Percentiles rank a stretch among this genome's conserved stretches.
Conservation (phyloP, 495 filamentous ascomycete genomes). For the Xylaria acuta region DNA sequence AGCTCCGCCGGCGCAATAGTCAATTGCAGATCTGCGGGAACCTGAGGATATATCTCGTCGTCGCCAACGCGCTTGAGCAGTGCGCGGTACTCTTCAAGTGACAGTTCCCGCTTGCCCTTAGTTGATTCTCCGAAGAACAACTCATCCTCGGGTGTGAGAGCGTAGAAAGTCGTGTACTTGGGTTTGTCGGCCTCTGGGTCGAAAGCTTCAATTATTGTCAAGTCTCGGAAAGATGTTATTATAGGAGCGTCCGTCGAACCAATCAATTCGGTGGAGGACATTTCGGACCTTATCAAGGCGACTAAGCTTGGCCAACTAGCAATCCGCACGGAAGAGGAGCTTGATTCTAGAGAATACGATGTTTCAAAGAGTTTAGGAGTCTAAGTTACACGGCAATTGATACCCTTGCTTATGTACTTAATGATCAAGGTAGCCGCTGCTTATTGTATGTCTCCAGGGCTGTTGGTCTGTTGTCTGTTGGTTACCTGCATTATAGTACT, state of each 20-base stretch:
- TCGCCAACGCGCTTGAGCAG: constrained; percentile 31
- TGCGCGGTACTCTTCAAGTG: constrained; percentile 25
- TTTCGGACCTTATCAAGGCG: background rate
- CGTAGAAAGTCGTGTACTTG: constrained; percentile 29
- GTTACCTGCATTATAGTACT: no score
- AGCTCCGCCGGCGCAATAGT: constrained; percentile 29
- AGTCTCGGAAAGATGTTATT: constrained; percentile 13
- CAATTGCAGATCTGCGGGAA: constrained; percentile 15
- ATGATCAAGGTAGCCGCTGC: no score
- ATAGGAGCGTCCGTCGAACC: background rate
- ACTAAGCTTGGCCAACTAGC: no score
- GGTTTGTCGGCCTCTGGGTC: background rate
- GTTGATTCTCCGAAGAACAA: constrained; percentile 30
- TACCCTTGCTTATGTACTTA: no score
- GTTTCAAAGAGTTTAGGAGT: no score
- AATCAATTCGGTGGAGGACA: background rate
- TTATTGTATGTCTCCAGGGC: no score
- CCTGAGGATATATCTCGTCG: constrained; percentile 29
- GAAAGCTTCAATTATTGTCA: constrained; percentile 22
- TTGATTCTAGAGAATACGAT: no score
- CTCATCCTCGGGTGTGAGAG: constrained; percentile 20
- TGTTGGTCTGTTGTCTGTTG: no score
- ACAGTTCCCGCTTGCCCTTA: constrained; percentile 28
- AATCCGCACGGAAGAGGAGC: no score
- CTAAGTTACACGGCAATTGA: no score